Evolutionary conservation across 2,329 filamentous ascomycete species (phyloP).

Genomic region (Ophiostoma ips): DNA sequence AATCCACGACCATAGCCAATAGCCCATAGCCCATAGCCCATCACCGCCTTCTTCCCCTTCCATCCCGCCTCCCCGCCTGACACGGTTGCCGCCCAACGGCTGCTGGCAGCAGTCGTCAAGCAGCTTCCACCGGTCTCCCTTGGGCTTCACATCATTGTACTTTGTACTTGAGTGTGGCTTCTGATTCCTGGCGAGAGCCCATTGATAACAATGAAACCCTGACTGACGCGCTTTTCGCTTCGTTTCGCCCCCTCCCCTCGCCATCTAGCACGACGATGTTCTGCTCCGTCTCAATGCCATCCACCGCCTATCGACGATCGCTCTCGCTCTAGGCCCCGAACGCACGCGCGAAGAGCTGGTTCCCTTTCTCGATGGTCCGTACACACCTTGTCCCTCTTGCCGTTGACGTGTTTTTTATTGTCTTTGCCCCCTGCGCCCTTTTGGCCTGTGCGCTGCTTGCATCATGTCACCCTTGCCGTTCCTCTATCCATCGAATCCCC

Average conservation of each 20-base stretch:
- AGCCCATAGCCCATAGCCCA: too few species aligned
- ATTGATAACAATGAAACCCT: not conserved
- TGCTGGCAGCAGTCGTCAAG: not conserved
- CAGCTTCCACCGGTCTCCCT: too few species aligned
- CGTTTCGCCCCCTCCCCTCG: not conserved
- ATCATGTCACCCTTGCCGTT: too few species aligned
- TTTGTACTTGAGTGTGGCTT: too few species aligned
- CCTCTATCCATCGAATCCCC: too few species aligned
- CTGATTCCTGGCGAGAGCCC: not conserved
- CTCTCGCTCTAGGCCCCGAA: conserved; percentile 86
- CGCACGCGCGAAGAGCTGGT: conserved; percentile 97
- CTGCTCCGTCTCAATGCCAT: conserved; percentile 96
- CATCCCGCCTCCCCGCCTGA: not conserved
- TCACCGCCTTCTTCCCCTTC: not conserved
- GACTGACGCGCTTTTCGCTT: conserved; percentile 11
- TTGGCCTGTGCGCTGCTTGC: too few species aligned
- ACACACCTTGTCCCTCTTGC: conserved; percentile 9
- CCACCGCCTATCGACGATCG: conserved; percentile 94
- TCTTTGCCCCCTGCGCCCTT: not conserved
- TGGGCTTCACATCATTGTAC: too few species aligned
- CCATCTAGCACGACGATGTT: conserved; percentile 83
- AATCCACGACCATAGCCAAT: not conserved
- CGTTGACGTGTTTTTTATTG: not conserved
- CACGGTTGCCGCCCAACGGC: not conserved
- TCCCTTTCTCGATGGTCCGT: conserved; percentile 93